phyloP scores from a whole-genome alignment of 2,329 filamentous ascomycete genomes.

The Pseudocercospora macadamiae region DNA sequence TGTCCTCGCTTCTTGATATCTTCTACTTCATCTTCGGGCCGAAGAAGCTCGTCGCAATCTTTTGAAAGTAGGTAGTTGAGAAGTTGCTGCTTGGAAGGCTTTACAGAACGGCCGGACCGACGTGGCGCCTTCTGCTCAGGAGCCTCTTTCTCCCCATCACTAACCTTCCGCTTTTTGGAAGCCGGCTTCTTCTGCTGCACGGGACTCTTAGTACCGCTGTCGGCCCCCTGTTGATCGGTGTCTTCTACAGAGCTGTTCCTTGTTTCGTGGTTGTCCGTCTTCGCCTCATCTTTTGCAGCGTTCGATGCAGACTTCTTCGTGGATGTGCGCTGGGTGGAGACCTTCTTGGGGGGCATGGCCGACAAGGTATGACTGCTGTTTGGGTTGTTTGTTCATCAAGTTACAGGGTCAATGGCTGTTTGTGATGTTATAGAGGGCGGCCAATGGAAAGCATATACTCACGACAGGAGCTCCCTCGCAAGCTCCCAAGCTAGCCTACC shows the following conservation, averaged over 20 bases:
- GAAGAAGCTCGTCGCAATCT: slow-evolving; percentile 35
- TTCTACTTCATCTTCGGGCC: slow-evolving; percentile 40
- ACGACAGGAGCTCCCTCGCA: not conserved
- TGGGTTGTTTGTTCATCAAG: not conserved
- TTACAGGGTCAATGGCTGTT: slow-evolving; percentile 5
- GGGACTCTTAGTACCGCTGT: not conserved
- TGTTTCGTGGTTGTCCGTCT: not conserved
- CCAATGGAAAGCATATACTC: not conserved
- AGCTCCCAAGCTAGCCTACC: slow-evolving; percentile 7
- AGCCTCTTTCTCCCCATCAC: slow-evolving; percentile 31
- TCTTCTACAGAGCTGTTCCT: not conserved
- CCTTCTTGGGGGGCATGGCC: not conserved
- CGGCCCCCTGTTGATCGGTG: not conserved
- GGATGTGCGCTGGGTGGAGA: no score
- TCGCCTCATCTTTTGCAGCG: not conserved
- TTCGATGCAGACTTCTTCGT: not conserved
- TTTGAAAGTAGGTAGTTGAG: slow-evolving; percentile 40
- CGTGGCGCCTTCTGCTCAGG: slow-evolving; percentile 31
- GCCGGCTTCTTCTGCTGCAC: not conserved
- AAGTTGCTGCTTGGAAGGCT: slow-evolving; percentile 34
- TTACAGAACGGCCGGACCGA: slow-evolving; percentile 29
- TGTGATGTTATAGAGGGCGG: not conserved
- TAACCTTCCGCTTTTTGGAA: slow-evolving; percentile 20
- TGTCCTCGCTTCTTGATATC: slow-evolving; percentile 33
- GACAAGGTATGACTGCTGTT: not conserved